These are phyloP conservation scores for Pythium insidiosum DNA, from an alignment of 352 stramenopile species.

Conservation along the genomic window DNA sequence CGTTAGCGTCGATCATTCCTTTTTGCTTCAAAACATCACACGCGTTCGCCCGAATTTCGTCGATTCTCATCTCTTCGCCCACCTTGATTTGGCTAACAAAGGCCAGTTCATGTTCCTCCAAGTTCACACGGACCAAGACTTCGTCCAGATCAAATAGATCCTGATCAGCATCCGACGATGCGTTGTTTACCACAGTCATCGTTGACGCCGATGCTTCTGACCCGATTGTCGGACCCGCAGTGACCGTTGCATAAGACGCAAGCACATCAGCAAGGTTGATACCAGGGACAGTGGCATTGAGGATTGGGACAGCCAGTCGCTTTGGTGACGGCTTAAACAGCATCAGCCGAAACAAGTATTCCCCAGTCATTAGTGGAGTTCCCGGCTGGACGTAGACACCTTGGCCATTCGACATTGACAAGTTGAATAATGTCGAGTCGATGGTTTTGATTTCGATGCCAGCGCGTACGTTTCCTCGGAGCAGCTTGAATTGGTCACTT, in stretches of 20 bases:
- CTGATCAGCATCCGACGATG: too few species aligned
- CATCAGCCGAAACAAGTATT: conserved; percentile 76
- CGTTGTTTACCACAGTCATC: too few species aligned
- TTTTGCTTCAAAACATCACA: conserved; percentile 40
- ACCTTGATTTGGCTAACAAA: conserved; percentile 61
- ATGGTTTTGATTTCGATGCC: conserved; percentile 78
- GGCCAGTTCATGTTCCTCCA: conserved; percentile 45
- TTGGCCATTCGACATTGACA: conserved; percentile 64
- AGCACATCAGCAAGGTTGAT: too few species aligned
- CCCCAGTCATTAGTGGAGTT: conserved; percentile 49
- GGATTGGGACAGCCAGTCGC: too few species aligned
- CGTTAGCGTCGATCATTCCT: conserved; percentile 18
- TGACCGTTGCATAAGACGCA: too few species aligned
- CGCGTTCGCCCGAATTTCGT: conserved; percentile 52
- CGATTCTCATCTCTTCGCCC: conserved; percentile 65
- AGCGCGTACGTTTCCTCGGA: conserved; percentile 58
- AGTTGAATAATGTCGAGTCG: conserved; percentile 64
- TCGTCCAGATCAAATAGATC: conserved; percentile 54
- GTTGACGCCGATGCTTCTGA: too few species aligned
- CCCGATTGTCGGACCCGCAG: too few species aligned
- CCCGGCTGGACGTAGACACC: conserved; percentile 61
- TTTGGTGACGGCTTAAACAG: conserved; percentile 48
- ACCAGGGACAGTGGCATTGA: too few species aligned
- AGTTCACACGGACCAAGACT: conserved; percentile 35
- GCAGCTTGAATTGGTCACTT: conserved; percentile 59